Conservation (phyloP, 305 asterid species). For the Solanum hybrid region DNA sequence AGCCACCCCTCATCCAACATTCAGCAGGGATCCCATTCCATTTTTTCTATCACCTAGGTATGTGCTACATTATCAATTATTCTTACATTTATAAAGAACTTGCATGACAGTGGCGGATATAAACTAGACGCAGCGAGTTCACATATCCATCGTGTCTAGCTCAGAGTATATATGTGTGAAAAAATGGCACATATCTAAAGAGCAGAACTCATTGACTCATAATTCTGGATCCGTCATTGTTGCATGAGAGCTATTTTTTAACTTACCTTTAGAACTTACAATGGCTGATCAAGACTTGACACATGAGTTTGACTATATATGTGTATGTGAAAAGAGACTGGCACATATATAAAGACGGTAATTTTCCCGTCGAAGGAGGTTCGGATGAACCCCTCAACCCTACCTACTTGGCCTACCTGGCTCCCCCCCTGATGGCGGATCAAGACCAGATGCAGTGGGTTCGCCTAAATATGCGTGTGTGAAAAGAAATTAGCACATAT, state of each 20-base stretch:
- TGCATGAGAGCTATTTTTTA: neutral
- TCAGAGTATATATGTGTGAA: neutral
- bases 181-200: neutral
- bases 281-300: neutral
- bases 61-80: neutral
- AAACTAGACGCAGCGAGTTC: neutral
- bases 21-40: constrained; percentile 56
- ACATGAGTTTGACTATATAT: neutral
- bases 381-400: neutral
- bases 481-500: neutral
- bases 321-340: neutral
- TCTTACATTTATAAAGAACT: neutral
- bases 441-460: neutral
- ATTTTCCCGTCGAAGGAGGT: neutral
- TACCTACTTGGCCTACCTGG: neutral
- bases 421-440: neutral
- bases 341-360: neutral
- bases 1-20: constrained; percentile 51
- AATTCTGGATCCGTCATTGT: neutral
- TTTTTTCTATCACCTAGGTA: constrained; percentile 44
- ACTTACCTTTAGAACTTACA: neutral
- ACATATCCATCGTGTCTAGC: neutral
- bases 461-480: neutral
- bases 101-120: neutral
- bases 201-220: neutral